Conservation (phyloP, 768 basidiomycete genomes). For the Tricholoma sp. region DNA sequence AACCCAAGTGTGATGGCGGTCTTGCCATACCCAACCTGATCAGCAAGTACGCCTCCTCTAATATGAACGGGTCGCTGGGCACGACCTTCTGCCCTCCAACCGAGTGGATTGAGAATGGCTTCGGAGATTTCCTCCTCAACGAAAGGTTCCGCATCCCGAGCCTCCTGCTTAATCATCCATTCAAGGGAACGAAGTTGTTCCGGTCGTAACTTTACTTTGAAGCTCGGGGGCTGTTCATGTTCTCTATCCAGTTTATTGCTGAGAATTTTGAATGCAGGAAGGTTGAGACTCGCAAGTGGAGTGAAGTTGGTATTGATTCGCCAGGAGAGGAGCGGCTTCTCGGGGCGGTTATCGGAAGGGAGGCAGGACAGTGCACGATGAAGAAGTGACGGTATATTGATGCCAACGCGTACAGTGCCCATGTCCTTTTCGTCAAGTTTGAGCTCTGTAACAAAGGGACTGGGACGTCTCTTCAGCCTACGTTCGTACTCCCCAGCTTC, state of each 20-base stretch:
- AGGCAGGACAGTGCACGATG: conserved; percentile 83
- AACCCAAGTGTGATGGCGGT: conserved; percentile 92
- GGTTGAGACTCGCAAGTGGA: conserved; percentile 51
- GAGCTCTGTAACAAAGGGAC: conserved; percentile 82
- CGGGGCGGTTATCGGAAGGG: conserved; percentile 49
- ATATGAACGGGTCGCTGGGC: conserved; percentile 71
- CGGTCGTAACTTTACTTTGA: conserved; percentile 65
- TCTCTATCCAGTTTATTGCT: conserved; percentile 74
- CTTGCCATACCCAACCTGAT: conserved; percentile 96
- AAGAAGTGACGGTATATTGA: conserved; percentile 82
- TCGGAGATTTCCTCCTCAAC: conserved; percentile 94
- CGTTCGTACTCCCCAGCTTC: conserved; percentile 90
- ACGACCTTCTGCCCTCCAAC: conserved; percentile 93
- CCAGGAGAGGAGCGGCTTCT: conserved; percentile 62
- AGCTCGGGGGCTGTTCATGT: conserved; percentile 74
- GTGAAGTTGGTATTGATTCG: conserved; percentile 75
- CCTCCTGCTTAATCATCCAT: conserved; percentile 90
- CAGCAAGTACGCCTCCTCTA: conserved; percentile 88
- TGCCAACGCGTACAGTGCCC: conserved; percentile 76
- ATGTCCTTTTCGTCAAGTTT: conserved; percentile 54
- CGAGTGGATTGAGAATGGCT: conserved; percentile 76
- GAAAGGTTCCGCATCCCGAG: conserved; percentile 59
- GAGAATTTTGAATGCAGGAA: conserved; percentile 61
- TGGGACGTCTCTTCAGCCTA: conserved; percentile 79
- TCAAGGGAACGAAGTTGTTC: conserved; percentile 88